phyloP scores from a whole-genome alignment of 1,139 yeast species.

The Kodamaea sp. region DNA sequence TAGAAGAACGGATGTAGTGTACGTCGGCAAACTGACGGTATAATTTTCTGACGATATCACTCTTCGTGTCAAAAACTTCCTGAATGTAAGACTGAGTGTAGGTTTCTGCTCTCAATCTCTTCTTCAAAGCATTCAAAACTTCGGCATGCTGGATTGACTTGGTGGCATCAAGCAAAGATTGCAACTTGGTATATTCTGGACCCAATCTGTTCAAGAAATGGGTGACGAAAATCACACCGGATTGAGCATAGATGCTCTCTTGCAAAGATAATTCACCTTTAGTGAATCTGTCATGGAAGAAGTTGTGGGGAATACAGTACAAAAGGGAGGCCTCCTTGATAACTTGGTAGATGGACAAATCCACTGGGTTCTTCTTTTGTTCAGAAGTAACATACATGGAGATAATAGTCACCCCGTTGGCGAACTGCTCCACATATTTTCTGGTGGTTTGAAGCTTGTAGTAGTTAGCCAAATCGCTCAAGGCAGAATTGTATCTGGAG shows the following conservation, averaged over 20 bases:
- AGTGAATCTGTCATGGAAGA: slow-evolving; percentile 74
- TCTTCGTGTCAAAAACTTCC: slow-evolving; percentile 71
- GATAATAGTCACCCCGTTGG: slow-evolving; percentile 83
- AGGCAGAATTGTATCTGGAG: slow-evolving; percentile 85
- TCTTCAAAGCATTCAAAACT: slow-evolving; percentile 77
- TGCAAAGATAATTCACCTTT: slow-evolving; percentile 83
- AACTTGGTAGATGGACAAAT: slow-evolving; percentile 84
- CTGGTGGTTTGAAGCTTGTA: slow-evolving; percentile 84
- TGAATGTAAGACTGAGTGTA: slow-evolving; percentile 83
- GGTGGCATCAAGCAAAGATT: slow-evolving; percentile 61
- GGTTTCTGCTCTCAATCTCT: slow-evolving; percentile 90
- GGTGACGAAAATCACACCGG: slow-evolving; percentile 88
- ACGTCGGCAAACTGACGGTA: slow-evolving; percentile 91
- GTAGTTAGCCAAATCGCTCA: slow-evolving; percentile 85
- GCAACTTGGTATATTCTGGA: slow-evolving; percentile 77
- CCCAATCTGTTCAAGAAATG: slow-evolving; percentile 95
- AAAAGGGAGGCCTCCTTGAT: slow-evolving; percentile 92
- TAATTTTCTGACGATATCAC: slow-evolving; percentile 74
- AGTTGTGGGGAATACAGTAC: slow-evolving; percentile 87
- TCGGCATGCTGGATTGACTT: slow-evolving; percentile 69
- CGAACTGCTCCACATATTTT: slow-evolving; percentile 91
- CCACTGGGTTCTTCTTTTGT: slow-evolving; percentile 47
- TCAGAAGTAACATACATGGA: slow-evolving; percentile 80
- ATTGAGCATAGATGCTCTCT: slow-evolving; percentile 92
- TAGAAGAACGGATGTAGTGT: slow-evolving; percentile 75